Evolutionary conservation across 2,329 filamentous ascomycete species (phyloP).

Genomic region (Capronia americana): DNA sequence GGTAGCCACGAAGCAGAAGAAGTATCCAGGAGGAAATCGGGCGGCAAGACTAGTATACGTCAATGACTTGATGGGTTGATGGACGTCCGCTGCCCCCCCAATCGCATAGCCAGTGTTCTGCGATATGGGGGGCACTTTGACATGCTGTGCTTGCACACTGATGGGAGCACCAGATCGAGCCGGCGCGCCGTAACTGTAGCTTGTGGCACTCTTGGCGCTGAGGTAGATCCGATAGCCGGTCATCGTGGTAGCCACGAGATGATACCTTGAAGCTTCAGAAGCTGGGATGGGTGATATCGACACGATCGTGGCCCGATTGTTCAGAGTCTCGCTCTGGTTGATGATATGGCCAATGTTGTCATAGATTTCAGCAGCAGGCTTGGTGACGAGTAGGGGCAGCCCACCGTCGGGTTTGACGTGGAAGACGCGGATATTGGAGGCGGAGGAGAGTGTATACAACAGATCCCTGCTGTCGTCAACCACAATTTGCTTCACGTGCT

Average conservation of each 20-base stretch:
- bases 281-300: slow-evolving; percentile 87
- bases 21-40: slow-evolving; percentile 84
- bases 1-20: slow-evolving; percentile 79
- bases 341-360: slow-evolving; percentile 86
- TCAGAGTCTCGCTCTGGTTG: slow-evolving; percentile 69
- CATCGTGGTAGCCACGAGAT: slow-evolving; percentile 82
- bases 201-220: slow-evolving; percentile 87
- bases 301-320: slow-evolving; percentile 76
- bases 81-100: slow-evolving; percentile 54
- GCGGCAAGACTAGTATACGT: slow-evolving; percentile 50
- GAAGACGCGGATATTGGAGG: slow-evolving; percentile 89
- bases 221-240: slow-evolving; percentile 92
- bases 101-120: slow-evolving; percentile 38
- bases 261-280: slow-evolving; percentile 59
- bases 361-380: slow-evolving; percentile 60
- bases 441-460: slow-evolving; percentile 87
- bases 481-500: slow-evolving; percentile 75
- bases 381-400: slow-evolving; percentile 62
- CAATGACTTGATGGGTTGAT: slow-evolving; percentile 54
- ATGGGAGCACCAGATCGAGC: slow-evolving; percentile 74
- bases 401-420: slow-evolving; percentile 72
- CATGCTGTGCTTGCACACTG: slow-evolving; percentile 97
- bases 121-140: slow-evolving; percentile 82
- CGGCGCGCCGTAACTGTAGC: slow-evolving; percentile 66
- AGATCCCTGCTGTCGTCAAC: slow-evolving; percentile 88